Percentiles rank a stretch among this genome's conserved stretches.
These are phyloP conservation scores for Calendula officinalis DNA, from an alignment of 129 eudicot genomes.

Conservation along the genomic window DNA sequence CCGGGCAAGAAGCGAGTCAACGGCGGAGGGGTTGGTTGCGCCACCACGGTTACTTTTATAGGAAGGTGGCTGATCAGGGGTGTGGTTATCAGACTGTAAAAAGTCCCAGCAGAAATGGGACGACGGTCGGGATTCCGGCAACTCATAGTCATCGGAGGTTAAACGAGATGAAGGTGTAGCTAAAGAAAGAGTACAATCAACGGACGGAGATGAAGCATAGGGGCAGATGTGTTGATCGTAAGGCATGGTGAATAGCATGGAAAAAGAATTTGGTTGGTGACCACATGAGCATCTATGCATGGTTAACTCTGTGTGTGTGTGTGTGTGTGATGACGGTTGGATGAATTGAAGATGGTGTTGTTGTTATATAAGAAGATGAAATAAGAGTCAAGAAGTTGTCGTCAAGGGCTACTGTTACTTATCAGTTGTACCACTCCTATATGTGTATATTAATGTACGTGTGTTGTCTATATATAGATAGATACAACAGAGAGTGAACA, in stretches of 20 bases:
- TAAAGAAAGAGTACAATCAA: constrained; percentile 89
- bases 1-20: constrained; percentile 65
- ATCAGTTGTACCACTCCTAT: constrained; percentile 10
- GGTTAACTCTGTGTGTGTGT: constrained; percentile 4
- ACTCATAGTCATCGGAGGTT: constrained; percentile 14
- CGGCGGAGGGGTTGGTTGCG: constrained; percentile 16
- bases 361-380: constrained; percentile 48
- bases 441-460: constrained; percentile 1
- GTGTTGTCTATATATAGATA: constrained; percentile 6
- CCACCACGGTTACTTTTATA: constrained; percentile 14
- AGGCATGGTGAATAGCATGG: constrained; percentile 53
- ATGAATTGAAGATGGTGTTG: not conserved
- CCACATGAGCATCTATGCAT: constrained; percentile 45
- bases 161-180: constrained; percentile 71
- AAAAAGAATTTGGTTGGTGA: constrained; percentile 35
- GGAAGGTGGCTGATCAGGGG: constrained; percentile 27
- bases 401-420: constrained; percentile 41
- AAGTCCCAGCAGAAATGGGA: constrained; percentile 78
- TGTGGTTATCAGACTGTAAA: constrained; percentile 39
- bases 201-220: constrained; percentile 42
- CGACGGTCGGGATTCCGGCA: constrained; percentile 29
- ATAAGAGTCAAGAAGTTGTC: constrained; percentile 65
- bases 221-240: constrained; percentile 45
- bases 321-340: not conserved
- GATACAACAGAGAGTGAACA: constrained; percentile 10